phyloP scores from a whole-genome alignment of 2,329 filamentous ascomycete genomes.

The Scytalidium sp. region DNA sequence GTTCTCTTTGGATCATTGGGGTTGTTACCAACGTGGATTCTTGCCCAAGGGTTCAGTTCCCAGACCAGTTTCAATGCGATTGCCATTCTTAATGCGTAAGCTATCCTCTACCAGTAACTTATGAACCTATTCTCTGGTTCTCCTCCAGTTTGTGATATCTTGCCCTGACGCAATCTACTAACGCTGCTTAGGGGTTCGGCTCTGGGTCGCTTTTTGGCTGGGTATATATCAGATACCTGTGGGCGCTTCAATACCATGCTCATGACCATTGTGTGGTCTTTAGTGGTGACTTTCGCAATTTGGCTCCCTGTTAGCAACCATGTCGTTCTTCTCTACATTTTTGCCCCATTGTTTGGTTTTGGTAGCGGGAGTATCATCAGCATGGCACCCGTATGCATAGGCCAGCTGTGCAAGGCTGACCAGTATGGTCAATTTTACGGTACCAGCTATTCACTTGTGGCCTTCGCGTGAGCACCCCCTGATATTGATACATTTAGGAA shows the following conservation, averaged over 20 bases:
- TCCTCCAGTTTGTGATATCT: not conserved
- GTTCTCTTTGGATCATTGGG: conserved; percentile 79
- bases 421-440: conserved; percentile 27
- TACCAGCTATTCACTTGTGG: conserved; percentile 22
- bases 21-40: conserved; percentile 76
- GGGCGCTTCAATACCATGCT: conserved; percentile 24
- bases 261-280: conserved; percentile 17
- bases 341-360: conserved; percentile 26
- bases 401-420: conserved; percentile 24
- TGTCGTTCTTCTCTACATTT: conserved; percentile 22
- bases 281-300: conserved; percentile 17
- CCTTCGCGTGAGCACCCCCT: conserved; percentile 30
- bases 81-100: conserved; percentile 73
- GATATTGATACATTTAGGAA: too few relatives aligned
- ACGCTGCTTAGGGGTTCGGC: conserved; percentile 16
- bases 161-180: not conserved
- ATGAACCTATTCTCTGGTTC: not conserved
- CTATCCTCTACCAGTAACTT: not conserved
- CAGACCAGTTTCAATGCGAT: conserved; percentile 75
- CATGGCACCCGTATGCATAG: conserved; percentile 26
- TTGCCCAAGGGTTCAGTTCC: conserved; percentile 60
- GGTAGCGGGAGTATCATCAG: conserved; percentile 25
- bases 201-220: conserved; percentile 19
- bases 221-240: conserved; percentile 19
- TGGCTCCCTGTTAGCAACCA: conserved; percentile 21